Percentiles rank a stretch among this genome's conserved stretches.
These are phyloP conservation scores for Cyanidiococcus yangmingshanensis DNA, from an alignment of 23 red algal species.

Conservation along the genomic window DNA sequence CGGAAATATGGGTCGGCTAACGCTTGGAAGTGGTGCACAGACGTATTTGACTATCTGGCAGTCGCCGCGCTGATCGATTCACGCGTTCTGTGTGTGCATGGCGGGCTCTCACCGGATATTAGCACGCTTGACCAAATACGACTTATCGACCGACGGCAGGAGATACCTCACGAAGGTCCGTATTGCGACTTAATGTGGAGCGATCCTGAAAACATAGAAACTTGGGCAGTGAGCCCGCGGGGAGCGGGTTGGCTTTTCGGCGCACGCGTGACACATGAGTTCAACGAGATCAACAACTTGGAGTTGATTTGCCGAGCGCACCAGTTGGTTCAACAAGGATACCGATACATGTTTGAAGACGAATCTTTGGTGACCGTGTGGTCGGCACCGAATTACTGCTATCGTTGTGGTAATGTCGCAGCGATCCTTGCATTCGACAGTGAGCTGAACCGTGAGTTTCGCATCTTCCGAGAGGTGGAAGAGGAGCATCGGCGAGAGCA, in stretches of 20 bases:
- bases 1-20: conserved; percentile 97
- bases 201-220: conserved; percentile 95
- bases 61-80: conserved; percentile 94
- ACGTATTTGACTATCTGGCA: conserved; percentile 98
- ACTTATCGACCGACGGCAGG: conserved; percentile 89
- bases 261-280: conserved; percentile 75
- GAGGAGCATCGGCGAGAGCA: conserved; percentile 53
- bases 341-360: conserved; percentile 92
- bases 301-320: conserved; percentile 95
- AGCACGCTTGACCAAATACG: conserved; percentile 95
- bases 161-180: conserved; percentile 96
- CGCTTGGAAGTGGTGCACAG: conserved; percentile 98
- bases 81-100: conserved; percentile 86
- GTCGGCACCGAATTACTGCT: conserved; percentile 99
- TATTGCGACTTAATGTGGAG: conserved; percentile 99
- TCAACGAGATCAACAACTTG: conserved; percentile 95
- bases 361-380: conserved; percentile 94
- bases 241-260: conserved; percentile 99
- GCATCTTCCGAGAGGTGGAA: conserved; percentile 90
- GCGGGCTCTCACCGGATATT: conserved; percentile 94
- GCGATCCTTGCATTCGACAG: conserved; percentile 94
- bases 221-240: conserved; percentile 92
- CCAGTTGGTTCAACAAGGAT: conserved; percentile 97
- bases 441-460: conserved; percentile 83
- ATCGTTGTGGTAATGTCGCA: conserved; percentile 97